Conservation (phyloP, 805 yeast genomes). For the Pichia manshurica region DNA sequence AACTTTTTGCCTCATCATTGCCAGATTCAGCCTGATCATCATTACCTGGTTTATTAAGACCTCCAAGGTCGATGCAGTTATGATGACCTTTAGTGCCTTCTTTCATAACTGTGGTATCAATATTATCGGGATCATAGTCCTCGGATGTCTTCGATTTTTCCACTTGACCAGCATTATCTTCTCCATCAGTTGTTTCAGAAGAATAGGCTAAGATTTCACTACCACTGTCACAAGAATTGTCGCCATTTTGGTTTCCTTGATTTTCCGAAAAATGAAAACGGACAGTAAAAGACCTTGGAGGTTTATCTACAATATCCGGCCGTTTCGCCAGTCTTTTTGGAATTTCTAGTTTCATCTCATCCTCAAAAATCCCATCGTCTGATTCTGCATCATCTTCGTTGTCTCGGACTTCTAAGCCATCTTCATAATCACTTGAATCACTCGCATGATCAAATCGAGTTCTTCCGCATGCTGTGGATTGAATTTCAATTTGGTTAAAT, state of each 20-base stretch:
- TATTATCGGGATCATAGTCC: too few species aligned
- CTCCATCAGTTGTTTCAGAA: not conserved
- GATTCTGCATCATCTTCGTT: slow-evolving; percentile 9
- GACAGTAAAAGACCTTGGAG: slow-evolving; percentile 29
- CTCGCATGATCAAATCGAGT: slow-evolving; percentile 15
- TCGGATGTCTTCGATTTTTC: too few species aligned
- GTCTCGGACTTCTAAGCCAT: slow-evolving; percentile 3
- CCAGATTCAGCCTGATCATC: too few species aligned
- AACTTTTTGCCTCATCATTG: too few species aligned
- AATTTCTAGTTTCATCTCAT: slow-evolving; percentile 15
- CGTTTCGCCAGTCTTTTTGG: slow-evolving; percentile 23
- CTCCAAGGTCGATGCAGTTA: too few species aligned
- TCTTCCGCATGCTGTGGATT: slow-evolving; percentile 9
- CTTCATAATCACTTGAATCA: slow-evolving; percentile 3
- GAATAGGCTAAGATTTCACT: not conserved
- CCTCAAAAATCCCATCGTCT: slow-evolving; percentile 1
- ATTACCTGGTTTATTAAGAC: too few species aligned
- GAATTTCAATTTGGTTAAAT: slow-evolving; percentile 25
- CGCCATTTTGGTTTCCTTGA: slow-evolving; percentile 11
- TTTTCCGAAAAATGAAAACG: slow-evolving; percentile 20
- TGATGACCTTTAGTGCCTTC: too few species aligned
- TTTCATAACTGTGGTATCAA: too few species aligned
- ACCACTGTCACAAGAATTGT: slow-evolving; percentile 11
- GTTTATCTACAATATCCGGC: slow-evolving; percentile 27
- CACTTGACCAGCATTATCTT: not conserved